Evolutionary conservation across 2,329 filamentous ascomycete species (phyloP).

Genomic region (Alternaria burnsii): DNA sequence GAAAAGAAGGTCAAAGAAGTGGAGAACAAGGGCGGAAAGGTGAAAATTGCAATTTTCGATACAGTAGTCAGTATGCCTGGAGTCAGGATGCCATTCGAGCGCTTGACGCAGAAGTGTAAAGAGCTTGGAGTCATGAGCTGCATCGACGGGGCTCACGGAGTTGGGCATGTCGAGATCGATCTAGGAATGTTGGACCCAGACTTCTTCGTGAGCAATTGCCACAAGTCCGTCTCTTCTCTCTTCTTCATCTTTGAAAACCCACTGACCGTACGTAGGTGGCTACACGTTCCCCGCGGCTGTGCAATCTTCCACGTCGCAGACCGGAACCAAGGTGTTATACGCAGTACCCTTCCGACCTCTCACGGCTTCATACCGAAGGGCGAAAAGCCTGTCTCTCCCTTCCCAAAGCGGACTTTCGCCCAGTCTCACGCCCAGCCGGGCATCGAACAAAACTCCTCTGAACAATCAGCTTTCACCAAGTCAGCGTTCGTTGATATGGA

Average conservation of each 20-base stretch:
- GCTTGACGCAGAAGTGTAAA: constrained; percentile 69
- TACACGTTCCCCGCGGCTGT: constrained; percentile 79
- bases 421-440: constrained; percentile 11
- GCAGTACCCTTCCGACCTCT: constrained; percentile 78
- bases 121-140: constrained; percentile 74
- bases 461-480: constrained; percentile 6
- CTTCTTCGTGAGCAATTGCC: constrained; percentile 84
- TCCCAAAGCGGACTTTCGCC: constrained; percentile 30
- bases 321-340: constrained; percentile 78
- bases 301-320: constrained; percentile 81
- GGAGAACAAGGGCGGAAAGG: constrained; percentile 65
- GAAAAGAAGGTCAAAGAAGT: constrained; percentile 64
- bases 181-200: constrained; percentile 74
- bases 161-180: constrained; percentile 80
- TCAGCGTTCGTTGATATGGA: constrained; percentile 26
- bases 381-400: constrained; percentile 49
- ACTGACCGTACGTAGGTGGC: constrained; percentile 66
- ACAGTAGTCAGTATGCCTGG: constrained; percentile 81
- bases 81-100: constrained; percentile 79
- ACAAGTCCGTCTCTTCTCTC: constrained; percentile 32
- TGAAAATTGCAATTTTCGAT: constrained; percentile 78
- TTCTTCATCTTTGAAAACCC: neutral
- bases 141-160: constrained; percentile 84
- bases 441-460: constrained; percentile 7
- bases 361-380: constrained; percentile 72